phyloP scores from a whole-genome alignment of 345 rosid genomes.

The Lumnitzera racemosa region DNA sequence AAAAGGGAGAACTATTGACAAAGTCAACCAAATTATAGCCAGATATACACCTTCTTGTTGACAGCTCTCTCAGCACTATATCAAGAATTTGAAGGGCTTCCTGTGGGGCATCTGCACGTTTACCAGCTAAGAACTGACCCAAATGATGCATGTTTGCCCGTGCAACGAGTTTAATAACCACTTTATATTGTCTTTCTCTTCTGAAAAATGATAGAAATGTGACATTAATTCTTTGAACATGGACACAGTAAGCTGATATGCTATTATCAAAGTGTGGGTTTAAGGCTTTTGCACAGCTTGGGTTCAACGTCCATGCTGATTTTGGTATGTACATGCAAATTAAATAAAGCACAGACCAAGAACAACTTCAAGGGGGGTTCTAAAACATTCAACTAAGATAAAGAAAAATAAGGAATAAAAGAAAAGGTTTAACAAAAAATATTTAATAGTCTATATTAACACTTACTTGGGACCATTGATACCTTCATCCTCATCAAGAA shows the following conservation, averaged over 20 bases:
- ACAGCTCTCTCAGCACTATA: slow-evolving; percentile 82
- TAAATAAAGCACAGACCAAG: too few species aligned
- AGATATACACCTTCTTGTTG: slow-evolving; percentile 52
- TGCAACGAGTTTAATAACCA: slow-evolving; percentile 78
- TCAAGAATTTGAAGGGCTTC: slow-evolving; percentile 89
- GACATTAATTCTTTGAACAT: not conserved
- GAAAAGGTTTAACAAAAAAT: not conserved
- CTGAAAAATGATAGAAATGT: slow-evolving; percentile 29
- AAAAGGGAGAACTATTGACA: not conserved
- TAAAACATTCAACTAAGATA: not conserved
- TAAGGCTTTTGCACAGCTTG: too few species aligned
- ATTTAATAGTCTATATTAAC: not conserved
- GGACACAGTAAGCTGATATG: too few species aligned
- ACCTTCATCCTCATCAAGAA: slow-evolving; percentile 72
- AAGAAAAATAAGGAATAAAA: slow-evolving; percentile 1
- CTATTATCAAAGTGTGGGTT: too few species aligned
- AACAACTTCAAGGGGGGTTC: not conserved
- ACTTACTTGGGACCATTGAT: slow-evolving; percentile 77
- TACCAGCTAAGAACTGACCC: slow-evolving; percentile 84
- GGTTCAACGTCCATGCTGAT: too few species aligned
- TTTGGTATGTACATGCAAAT: too few species aligned
- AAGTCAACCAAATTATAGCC: not conserved
- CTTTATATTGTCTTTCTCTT: slow-evolving; percentile 73
- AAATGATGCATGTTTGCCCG: slow-evolving; percentile 84
- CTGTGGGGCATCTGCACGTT: slow-evolving; percentile 84